Base-by-base conservation (phyloP, 2,329 filamentous ascomycete species). In the Rugonectria rugulosa region DNA sequence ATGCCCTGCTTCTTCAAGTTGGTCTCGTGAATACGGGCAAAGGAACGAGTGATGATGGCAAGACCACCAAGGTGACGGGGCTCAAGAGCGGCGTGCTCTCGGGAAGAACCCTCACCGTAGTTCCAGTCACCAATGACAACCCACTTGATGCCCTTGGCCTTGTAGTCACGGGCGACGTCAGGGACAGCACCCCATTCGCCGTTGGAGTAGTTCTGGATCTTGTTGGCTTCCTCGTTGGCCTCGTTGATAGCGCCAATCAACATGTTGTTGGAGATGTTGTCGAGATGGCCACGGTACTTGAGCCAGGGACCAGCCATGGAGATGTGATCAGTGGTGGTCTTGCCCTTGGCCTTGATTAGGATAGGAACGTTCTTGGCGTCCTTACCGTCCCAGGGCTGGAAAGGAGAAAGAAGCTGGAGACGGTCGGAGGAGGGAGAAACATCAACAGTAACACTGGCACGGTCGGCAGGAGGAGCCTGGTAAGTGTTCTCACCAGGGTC, bases 1-100 rank as follows among this genome's bases (percentile, higher is more conserved):
- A 99, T 97, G 80, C 95, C 95, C 87, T 99, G 95, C 89, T 99
- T 99, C 91, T 99, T 99, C 83, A 99, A 81, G 87, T 99, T 99
- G 83, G 95, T 99, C 86, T 99, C 95, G 86, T 99, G 95, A 74
- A 99, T 99, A 90, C 95, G 95, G 72, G 95, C 95, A 75, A 99
- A 99, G 64, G 87, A 91, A 74, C 92, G 89, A 73, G 90, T 93
- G 75, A 99, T 96, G 82, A 99, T 97, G 72, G 94, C 95, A 71
- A 97, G 86, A 77, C 94, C 95, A 73, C 95, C 95, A 64, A 99
- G 88, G 82, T 98, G 94, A 75, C 95, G 89, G 74, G 95, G 95
- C 84, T 99, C 94, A 60, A 99, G 88, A 77, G 95, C 95, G 68
- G 95, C 95, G 77, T 99, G 95, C 84, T 99, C 95, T 85, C 95